Evolutionary conservation across 2,329 filamentous ascomycete genomes (phyloP).

Genomic region (Penicillium sp.): DNA sequence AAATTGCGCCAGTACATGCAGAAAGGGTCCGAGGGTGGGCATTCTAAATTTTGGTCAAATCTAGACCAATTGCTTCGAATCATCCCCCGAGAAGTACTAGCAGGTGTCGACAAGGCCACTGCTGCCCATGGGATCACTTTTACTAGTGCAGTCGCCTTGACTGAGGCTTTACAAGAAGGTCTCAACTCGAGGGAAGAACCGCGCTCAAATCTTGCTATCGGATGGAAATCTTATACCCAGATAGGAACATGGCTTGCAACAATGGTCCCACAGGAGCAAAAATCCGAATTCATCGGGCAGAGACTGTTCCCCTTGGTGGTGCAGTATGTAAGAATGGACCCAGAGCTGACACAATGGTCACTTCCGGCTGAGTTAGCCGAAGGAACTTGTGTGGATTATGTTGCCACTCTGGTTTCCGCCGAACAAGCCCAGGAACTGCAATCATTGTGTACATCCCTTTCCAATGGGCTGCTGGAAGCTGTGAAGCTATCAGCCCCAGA

Average conservation of each 20-base stretch:
- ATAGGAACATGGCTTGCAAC: constrained; percentile 55
- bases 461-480: constrained; percentile 59
- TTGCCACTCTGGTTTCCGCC: constrained; percentile 37
- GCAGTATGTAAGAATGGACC: constrained; percentile 51
- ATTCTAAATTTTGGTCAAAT: constrained; percentile 68
- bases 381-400: constrained; percentile 40
- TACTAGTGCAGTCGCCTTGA: constrained; percentile 58
- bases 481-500: constrained; percentile 76
- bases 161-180: constrained; percentile 67
- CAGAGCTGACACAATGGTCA: constrained; percentile 50
- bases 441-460: constrained; percentile 62
- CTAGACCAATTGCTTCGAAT: constrained; percentile 60
- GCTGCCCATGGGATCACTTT: constrained; percentile 27
- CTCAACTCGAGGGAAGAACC: constrained; percentile 73
- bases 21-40: constrained; percentile 78
- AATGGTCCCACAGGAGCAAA: constrained; percentile 49
- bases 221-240: constrained; percentile 74
- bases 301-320: constrained; percentile 53
- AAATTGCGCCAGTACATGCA: constrained; percentile 70
- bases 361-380: constrained; percentile 43
- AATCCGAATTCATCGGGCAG: constrained; percentile 44
- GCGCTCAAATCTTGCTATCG: constrained; percentile 62
- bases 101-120: constrained; percentile 24
- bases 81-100: constrained; percentile 52
- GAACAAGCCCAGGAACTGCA: constrained; percentile 50